These are phyloP conservation scores for Globisporangium nodosum DNA, from an alignment of 352 stramenopile species.

Conservation along the genomic window DNA sequence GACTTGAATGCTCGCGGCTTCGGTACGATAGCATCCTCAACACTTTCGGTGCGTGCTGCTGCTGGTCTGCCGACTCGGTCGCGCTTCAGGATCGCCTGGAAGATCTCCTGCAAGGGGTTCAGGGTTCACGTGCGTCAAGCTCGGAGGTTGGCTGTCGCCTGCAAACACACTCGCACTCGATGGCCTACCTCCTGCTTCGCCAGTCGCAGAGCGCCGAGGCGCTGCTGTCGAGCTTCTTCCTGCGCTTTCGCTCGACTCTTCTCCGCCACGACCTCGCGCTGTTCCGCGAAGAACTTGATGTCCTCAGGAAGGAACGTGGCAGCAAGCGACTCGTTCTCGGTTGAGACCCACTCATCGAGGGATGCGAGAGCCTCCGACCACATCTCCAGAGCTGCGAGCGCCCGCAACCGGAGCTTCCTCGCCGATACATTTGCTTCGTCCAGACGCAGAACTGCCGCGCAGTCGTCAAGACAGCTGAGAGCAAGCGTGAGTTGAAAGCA, in stretches of 20 bases:
- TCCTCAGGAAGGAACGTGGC: constrained; percentile 6
- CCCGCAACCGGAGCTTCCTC: constrained; percentile 8
- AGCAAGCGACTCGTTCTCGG: neutral
- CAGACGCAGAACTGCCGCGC: constrained; percentile 6
- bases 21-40: no score
- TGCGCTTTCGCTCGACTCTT: neutral
- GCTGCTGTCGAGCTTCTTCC: constrained; percentile 3
- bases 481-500: neutral
- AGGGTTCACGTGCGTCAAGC: no score
- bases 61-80: neutral
- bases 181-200: constrained; percentile 7
- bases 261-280: constrained; percentile 2
- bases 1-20: no score
- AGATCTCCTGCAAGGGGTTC: constrained; percentile 10
- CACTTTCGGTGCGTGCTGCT: no score
- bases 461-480: constrained; percentile 16
- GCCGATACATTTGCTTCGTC: constrained; percentile 16
- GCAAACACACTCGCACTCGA: neutral
- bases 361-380: constrained; percentile 15
- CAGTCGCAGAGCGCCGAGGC: constrained; percentile 2
- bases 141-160: no score
- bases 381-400: constrained; percentile 12
- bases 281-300: constrained; percentile 9
- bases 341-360: constrained; percentile 2
- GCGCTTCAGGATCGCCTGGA: constrained; percentile 12